Evolutionary conservation across 305 asterid species (phyloP).

Genomic region (Ruellia speciosa): DNA sequence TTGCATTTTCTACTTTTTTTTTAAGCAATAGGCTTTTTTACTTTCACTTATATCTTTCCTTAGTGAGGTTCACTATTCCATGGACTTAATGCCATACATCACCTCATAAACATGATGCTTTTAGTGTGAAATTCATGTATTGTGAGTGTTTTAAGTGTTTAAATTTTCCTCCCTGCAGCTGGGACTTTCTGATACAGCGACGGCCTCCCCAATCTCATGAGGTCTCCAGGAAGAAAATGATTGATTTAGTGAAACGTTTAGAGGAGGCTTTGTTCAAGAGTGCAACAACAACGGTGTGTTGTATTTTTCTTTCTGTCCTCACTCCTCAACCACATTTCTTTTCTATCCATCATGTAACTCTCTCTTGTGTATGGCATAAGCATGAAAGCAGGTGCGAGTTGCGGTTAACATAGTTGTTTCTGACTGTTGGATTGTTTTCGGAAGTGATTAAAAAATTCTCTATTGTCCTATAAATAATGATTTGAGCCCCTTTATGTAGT

Average conservation of each 20-base stretch:
- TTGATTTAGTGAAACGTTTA: conserved; percentile 71
- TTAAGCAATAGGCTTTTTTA: background rate
- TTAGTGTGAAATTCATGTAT: background rate
- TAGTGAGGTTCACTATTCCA: background rate
- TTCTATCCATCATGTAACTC: background rate
- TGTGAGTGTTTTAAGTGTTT: background rate
- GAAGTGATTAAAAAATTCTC: background rate
- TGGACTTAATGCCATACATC: background rate
- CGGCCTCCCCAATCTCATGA: conserved; percentile 57
- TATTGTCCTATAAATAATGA: too few species aligned
- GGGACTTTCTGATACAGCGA: conserved; percentile 50
- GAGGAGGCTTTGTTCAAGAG: conserved; percentile 73
- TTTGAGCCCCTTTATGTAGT: background rate
- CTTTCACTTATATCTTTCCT: background rate
- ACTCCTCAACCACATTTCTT: conserved; percentile 14
- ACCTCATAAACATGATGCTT: background rate
- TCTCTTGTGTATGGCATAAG: conserved; percentile 12
- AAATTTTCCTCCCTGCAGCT: conserved; percentile 46
- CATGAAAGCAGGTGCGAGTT: background rate
- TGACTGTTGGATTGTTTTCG: background rate
- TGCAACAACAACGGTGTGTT: conserved; percentile 66
- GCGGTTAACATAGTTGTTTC: background rate
- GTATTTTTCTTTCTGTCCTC: conserved; percentile 10
- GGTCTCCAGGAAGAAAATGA: conserved; percentile 42
- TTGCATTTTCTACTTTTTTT: background rate